Base-by-base conservation (phyloP, 2,329 filamentous ascomycete genomes). In the Colletotrichum abscissum region DNA sequence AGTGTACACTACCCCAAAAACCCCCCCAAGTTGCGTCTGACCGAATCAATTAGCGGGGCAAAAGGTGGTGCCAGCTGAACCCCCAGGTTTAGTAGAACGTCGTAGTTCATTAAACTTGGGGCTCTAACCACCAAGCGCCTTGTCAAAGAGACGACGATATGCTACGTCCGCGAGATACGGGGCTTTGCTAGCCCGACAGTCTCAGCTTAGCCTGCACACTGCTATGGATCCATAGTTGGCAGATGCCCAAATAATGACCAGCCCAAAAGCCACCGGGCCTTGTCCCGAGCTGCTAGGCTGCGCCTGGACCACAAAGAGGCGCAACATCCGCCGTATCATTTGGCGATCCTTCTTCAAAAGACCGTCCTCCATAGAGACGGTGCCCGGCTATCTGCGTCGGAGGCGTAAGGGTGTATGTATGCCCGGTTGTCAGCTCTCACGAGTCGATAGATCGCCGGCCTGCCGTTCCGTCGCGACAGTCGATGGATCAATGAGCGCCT, bases 91-190 rank as follows among this genome's bases (percentile, higher is more conserved):
- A 30, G 19, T 59, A 69, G 66, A 60, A 73, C 33, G 33, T 46
- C 55, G 59, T 24, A 59, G 24, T n/a, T 71, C 42, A 67, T 56
- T 69, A 30, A 60, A 69, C 30, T 69, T 46, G 49, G 46, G 33
- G 24, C 6, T 33, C 24, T 62, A n/a, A 67, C 58, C 55, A 73
- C 70, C 54, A 54, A 69, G 26, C 42, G 16, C 30, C 42, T n/a
- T 26, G 28, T 46, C 59, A 60, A 33, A 42, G 70, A 65, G 54
- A 73, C 59, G 66, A 69, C 59, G 59, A 69, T 69, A 22, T 60
- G 46, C 33, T 55, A 42, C 49, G 22, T 46, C 66, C 60, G 52
- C 65, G 35, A 30, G 42, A 49, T 58, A 52, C 33, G 46, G 30
- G 26, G 46, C 56, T 62, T 56, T 11, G n/a, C 63, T 67, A 26